Conservation (phyloP, 805 yeast genomes). For the Lachancea sp. region DNA sequence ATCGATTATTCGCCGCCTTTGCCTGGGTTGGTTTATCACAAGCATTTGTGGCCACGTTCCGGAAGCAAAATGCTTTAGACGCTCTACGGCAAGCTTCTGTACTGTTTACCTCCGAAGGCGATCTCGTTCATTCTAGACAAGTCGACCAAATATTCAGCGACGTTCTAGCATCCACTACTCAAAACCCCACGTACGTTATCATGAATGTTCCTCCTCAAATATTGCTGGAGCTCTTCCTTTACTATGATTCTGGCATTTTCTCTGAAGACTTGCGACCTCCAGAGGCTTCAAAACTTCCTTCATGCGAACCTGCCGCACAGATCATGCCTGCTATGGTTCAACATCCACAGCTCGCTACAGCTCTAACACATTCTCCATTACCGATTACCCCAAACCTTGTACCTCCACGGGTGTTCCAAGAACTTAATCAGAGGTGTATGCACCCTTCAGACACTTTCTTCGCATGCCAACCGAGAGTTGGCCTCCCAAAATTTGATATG, state of each 20-base stretch:
- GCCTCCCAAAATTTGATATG: not conserved
- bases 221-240: conserved; percentile 17
- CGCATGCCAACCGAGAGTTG: not conserved
- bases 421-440: conserved; percentile 3
- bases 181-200: conserved; percentile 4
- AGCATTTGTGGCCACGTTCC: conserved; percentile 19
- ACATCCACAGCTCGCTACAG: not conserved
- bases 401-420: conserved; percentile 3
- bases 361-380: conserved; percentile 1
- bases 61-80: conserved; percentile 17
- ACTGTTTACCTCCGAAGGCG: conserved; percentile 16
- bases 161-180: not conserved
- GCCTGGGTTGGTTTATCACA: conserved; percentile 30
- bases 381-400: not conserved
- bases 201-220: conserved; percentile 20
- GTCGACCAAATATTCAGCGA: conserved; percentile 8
- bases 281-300: not conserved
- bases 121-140: conserved; percentile 9
- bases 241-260: conserved; percentile 16
- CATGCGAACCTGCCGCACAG: conserved; percentile 4
- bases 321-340: conserved; percentile 4
- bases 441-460: not conserved
- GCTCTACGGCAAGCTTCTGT: conserved; percentile 18
- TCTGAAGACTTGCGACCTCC: conserved; percentile 1
- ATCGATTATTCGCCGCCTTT: conserved; percentile 20